These are phyloP conservation scores for Cladosporium sp. DNA, from an alignment of 2,329 filamentous ascomycete genomes.

Conservation along the genomic window DNA sequence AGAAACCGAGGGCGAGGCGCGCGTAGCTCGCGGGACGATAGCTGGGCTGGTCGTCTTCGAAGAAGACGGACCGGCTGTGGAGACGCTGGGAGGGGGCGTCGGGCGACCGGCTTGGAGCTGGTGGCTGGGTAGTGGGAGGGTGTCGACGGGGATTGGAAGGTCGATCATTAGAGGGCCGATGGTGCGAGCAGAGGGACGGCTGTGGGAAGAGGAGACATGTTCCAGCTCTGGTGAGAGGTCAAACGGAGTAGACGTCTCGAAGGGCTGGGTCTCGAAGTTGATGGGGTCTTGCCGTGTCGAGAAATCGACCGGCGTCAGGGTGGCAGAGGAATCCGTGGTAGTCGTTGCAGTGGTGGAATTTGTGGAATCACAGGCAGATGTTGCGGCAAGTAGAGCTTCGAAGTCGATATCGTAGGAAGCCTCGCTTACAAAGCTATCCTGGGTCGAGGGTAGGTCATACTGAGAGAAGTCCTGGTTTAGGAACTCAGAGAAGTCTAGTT, in stretches of 20 bases:
- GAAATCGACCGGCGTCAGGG: conserved; percentile 13
- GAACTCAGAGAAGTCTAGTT: conserved; percentile 20
- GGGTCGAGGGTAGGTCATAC: conserved; percentile 3
- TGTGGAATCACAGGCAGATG: not conserved
- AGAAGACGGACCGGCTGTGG: not conserved
- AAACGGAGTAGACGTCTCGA: not conserved
- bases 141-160: not conserved
- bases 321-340: conserved; percentile 8
- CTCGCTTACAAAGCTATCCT: conserved; percentile 5
- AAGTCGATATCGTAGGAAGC: conserved; percentile 13
- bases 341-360: not conserved
- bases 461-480: conserved; percentile 18
- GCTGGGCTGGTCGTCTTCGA: conserved; percentile 13
- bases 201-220: not conserved
- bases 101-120: not conserved
- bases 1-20: not conserved
- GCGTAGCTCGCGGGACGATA: not conserved
- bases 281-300: conserved; percentile 3
- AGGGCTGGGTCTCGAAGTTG: not conserved
- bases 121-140: not conserved
- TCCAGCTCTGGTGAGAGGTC: not conserved
- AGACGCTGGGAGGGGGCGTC: conserved; percentile 13
- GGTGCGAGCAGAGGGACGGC: not conserved
- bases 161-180: not conserved
- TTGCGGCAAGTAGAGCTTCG: conserved; percentile 14